Evolutionary conservation across 306 rosid species (phyloP), one percentile per base, ranked within the genome.

Genomic region (Vachellia collinsii): DNA sequence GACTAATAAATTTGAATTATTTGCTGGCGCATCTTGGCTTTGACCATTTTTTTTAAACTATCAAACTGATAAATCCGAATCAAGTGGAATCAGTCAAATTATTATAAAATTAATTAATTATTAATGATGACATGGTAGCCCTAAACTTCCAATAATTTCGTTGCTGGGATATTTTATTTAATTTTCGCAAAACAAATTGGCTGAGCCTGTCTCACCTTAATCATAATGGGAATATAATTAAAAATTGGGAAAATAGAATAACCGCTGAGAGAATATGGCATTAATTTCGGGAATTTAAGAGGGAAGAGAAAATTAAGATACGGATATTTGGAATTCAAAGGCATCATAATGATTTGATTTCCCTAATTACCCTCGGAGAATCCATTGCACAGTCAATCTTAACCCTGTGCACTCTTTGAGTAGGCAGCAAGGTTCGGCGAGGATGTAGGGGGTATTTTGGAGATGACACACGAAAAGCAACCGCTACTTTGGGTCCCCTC

Each of bases 401-500:
- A 3, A 41, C 36, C 50, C 14, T n/a, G 2, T 4, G 14, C 11
- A 5, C 8, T 10, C 36, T 11, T 59, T 11, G 19, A 43, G 37
- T 20, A 43, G n/a, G 37, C 8, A 22, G 4, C 23, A 14, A 23
- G 22, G 46, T 12, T 41, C 37, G 34, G 1, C 53, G 36, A 69
- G 11, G 12, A 69, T 4, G 19, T 17, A 5, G 47, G 67, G 82
- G 82, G 73, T 67, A 83, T 70, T 83, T 53, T 46, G 54, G 79
- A 39, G 42, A 81, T 39, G 41, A 41, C 8, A 44, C 56, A 53
- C 42, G 50, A 64, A 63, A 75, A 10, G 75, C 47, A 81, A 87
- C 89, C 76, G 85, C 83, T 41, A 37, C 42, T 69, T 77, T 56
- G 73, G 51, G 76, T 64, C 39, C 8, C 29, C 50, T 72, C 83